Percentiles rank a stretch among this genome's conserved stretches.
These are phyloP conservation scores for Nannochloropsis salina DNA, from an alignment of 108 stramenopile genomes.

Conservation along the genomic window DNA sequence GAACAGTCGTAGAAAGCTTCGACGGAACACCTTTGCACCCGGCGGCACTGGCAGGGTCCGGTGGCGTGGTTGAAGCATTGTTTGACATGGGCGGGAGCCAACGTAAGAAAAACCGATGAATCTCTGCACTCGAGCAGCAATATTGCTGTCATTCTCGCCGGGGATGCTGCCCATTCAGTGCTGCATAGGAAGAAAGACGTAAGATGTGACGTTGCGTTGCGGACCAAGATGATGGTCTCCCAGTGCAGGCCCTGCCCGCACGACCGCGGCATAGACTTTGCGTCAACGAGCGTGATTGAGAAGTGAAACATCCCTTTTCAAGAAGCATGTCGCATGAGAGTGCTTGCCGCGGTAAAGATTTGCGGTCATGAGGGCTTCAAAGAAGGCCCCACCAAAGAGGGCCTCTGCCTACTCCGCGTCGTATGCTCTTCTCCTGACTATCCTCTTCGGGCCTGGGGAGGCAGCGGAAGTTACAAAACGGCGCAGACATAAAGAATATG, in stretches of 20 bases:
- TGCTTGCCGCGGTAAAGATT: background rate
- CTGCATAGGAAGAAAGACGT: background rate
- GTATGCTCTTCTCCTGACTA: background rate
- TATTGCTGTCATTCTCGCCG: background rate
- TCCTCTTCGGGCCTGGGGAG: too few species aligned
- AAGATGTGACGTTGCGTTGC: constrained; percentile 13
- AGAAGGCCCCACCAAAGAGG: background rate
- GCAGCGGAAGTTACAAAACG: too few species aligned
- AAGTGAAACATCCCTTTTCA: background rate
- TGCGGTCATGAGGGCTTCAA: background rate
- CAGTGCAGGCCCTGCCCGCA: background rate
- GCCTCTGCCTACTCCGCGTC: background rate
- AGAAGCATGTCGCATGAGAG: background rate
- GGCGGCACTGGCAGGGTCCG: background rate
- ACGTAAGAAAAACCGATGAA: background rate
- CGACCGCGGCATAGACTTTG: background rate
- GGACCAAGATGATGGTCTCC: background rate
- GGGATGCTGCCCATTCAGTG: background rate
- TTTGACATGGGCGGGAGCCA: background rate
- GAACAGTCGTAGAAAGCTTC: background rate
- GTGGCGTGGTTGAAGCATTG: background rate
- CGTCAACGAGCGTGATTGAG: constrained; percentile 13
- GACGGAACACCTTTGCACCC: background rate
- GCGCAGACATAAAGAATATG: too few species aligned
- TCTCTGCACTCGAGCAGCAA: background rate